Evolutionary conservation across 2,329 filamentous ascomycete genomes (phyloP), one percentile per base, ranked within the genome.

Genomic region (Epichloe sp.): DNA sequence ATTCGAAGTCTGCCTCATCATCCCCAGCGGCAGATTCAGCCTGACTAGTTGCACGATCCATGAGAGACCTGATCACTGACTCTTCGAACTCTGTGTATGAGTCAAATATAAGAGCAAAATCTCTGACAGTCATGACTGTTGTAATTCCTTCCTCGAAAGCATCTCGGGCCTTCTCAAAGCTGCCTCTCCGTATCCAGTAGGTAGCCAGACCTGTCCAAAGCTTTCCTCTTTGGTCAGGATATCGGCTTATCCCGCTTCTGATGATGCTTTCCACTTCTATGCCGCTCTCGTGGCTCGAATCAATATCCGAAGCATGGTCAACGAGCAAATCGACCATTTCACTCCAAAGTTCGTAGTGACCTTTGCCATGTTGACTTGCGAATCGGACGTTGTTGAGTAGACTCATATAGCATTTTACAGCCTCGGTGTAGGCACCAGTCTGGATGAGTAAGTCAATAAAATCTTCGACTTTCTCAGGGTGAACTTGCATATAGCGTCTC

Each of bases 81-180:
- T 98, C 94, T 66, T 98, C 93, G 55, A 96, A 96, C 67, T 98
- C 93, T 35, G 87, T 84, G 62, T 97, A 98, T 0, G 90, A 86
- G 67, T 98, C 93, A 60, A 98, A 98, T 44, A 97, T 85, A 51
- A 97, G 79, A 1, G 90, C 94, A 63, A 98, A 98, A 69, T 98
- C 93, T 51, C 93, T 84, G 44, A 98, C 90, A 2, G 93, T 98
- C 91, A 97, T 97, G 56, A 96, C 94, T 1, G 91, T 97, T 11
- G 88, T 95, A 57, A 97, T 88, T 44, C 88, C 94, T 67, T 97
- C 90, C 68, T 98, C 93, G 58, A 95, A 97, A 3, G 94, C 77
- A 65, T 98, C 93, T 57, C 94, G 77, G 14, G 93, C 90, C 54
- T 85, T 84, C 69, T 97, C 94, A 62, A 96, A 97, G 62, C 86